Base-by-base conservation (phyloP, 495 filamentous ascomycete genomes). In the Cercophora newfieldiana region DNA sequence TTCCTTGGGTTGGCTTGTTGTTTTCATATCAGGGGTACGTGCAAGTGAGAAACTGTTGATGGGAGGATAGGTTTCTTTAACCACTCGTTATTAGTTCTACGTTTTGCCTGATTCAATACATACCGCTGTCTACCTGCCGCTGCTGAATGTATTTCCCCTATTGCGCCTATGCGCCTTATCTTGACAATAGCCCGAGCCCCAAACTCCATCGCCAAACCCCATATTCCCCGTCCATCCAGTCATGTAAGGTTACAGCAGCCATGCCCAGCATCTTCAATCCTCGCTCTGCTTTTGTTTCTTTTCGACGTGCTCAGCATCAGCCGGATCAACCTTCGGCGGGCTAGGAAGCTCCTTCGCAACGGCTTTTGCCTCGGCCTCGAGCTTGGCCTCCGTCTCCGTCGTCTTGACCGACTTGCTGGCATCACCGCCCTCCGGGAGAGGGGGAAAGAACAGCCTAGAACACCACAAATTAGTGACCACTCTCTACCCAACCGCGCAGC, bases 361-460 rank as follows among this genome's bases (percentile, higher is more conserved):
- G 12, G 72, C 66, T 22, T 77, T 59, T 8, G 50, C 50, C 25
- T 53, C 50, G 24, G 50, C 50, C 50, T 53, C 50, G 6, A 53
- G 2, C 24, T 19, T 0, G 19, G 10, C 21, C 30, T 8, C 14
- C 33, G 25, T 0, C 18, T 44, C 18, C 37, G 12, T 44, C 37
- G 3, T 44, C 37, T 44, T 14, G 18, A 16, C 37, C 12, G 37
- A 2, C 37, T 44, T 33, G 30, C 30, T 33, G 10, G 10, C 37
- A 16, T 8, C 37, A 14, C 10, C 50, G 6, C 3, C 21, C n/a
- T 8, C 10, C 24, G 69, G 44, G 10, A 78, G 67, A 3, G 78
- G 78, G 0, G 78, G 78, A 64, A 82, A 79, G 65, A 75, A 76
- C 0, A 71, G 65, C 37, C 77, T 78, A 47, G 26, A 19, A n/a